Conservation (phyloP, 345 rosid species). For the Syzygium aqueum region DNA sequence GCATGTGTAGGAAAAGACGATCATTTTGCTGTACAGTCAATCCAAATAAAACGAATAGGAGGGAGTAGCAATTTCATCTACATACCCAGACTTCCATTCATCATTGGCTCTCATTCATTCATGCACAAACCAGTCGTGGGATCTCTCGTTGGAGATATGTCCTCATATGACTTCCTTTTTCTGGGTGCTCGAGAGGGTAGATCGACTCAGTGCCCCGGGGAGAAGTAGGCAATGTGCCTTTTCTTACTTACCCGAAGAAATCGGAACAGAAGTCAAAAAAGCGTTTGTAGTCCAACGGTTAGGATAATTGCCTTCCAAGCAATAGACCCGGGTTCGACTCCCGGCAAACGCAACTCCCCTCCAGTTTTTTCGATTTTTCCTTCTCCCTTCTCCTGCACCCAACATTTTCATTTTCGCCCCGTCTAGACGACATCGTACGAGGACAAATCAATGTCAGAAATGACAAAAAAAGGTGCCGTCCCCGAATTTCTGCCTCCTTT, state of each 20-base stretch:
- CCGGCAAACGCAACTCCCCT: conserved; percentile 53
- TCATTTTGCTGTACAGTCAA: neutral
- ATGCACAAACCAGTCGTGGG: neutral
- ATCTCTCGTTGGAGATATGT: neutral
- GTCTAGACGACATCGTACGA: neutral
- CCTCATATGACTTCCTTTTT: neutral
- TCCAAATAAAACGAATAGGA: neutral
- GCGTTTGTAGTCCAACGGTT: conserved; percentile 86
- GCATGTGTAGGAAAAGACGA: neutral
- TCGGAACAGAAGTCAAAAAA: rapidly evolving
- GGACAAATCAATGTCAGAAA: neutral
- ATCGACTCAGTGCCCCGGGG: neutral
- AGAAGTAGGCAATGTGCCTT: neutral
- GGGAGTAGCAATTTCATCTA: neutral
- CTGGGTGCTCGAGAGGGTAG: neutral
- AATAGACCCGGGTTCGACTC: conserved; percentile 92
- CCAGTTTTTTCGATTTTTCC: rapidly evolving
- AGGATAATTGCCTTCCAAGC: conserved; percentile 91
- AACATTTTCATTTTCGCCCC: neutral
- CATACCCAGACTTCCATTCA: neutral
- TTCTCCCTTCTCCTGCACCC: too few relatives aligned
- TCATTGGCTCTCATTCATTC: neutral
- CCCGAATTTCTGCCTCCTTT: conserved; percentile 19
- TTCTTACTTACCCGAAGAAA: rapidly evolving
- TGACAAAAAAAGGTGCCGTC: neutral